A percentile compares a stretch with the other conserved stretches of the same genome.
phyloP scores from a whole-genome alignment of 805 yeast species.

The Danielozyma ontarioensis region DNA sequence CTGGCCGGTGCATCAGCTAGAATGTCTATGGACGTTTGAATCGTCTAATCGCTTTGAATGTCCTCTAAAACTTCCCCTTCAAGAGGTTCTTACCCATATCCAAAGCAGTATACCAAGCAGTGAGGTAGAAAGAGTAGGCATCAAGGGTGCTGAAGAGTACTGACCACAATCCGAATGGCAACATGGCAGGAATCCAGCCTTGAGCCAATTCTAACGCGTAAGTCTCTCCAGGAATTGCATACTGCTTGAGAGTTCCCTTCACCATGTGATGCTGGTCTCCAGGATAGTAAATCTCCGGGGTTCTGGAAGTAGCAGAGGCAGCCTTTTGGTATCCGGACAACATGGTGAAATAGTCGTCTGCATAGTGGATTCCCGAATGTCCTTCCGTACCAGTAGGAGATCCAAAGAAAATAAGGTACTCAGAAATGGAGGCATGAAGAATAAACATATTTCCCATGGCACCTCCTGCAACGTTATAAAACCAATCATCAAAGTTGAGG shows the following conservation, averaged over 20 bases:
- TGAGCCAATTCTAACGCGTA: slow-evolving; percentile 95
- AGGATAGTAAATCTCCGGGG: slow-evolving; percentile 70
- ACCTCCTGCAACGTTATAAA: slow-evolving; percentile 96
- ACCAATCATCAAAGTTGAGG: slow-evolving; percentile 79
- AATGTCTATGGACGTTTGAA: too few species aligned
- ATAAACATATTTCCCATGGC: slow-evolving; percentile 98
- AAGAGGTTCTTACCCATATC: slow-evolving; percentile 70
- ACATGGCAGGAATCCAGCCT: slow-evolving; percentile 98
- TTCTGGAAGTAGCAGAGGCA: slow-evolving; percentile 56
- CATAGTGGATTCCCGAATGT: slow-evolving; percentile 91
- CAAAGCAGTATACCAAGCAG: slow-evolving; percentile 68
- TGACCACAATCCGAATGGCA: slow-evolving; percentile 91
- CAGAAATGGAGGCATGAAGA: slow-evolving; percentile 89
- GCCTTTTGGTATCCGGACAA: slow-evolving; percentile 76
- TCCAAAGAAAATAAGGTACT: slow-evolving; percentile 90
- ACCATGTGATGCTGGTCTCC: slow-evolving; percentile 81
- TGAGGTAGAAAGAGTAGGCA: slow-evolving; percentile 58
- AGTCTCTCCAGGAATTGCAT: slow-evolving; percentile 73
- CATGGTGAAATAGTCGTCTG: slow-evolving; percentile 96
- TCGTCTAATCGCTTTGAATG: too few species aligned
- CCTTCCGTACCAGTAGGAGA: slow-evolving; percentile 94
- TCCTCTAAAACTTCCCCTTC: slow-evolving; percentile 66
- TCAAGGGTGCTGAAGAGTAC: slow-evolving; percentile 78
- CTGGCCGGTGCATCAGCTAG: too few species aligned
- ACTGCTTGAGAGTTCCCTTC: slow-evolving; percentile 77